Conservation (phyloP, 192 early-diverging fungal genomes). For the Coemansia sp. region DNA sequence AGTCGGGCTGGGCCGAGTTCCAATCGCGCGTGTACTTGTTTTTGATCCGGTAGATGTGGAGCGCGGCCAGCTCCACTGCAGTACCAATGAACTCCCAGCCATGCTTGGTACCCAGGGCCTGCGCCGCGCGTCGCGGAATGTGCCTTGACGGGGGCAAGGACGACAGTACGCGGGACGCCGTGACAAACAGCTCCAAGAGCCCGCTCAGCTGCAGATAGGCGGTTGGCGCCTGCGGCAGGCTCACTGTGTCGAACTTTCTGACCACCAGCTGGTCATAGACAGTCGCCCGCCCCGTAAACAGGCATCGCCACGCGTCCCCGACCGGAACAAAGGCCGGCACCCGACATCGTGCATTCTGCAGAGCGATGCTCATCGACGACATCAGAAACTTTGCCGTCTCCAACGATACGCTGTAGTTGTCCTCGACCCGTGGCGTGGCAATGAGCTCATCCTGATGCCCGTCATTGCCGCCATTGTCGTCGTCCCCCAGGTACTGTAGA, state of each 20-base stretch:
- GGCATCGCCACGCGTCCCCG: slow-evolving; percentile 40
- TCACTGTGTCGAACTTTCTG: slow-evolving; percentile 25
- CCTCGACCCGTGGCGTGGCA: too few relatives aligned
- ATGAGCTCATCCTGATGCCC: too few relatives aligned
- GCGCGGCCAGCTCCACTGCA: slow-evolving; percentile 13
- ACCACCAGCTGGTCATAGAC: background rate
- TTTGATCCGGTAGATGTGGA: slow-evolving; percentile 38
- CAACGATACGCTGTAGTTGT: slow-evolving; percentile 51
- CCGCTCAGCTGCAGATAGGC: slow-evolving; percentile 39
- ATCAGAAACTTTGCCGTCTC: slow-evolving; percentile 56
- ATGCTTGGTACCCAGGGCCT: background rate
- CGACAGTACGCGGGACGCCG: slow-evolving; percentile 22
- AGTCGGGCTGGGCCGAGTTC: slow-evolving; percentile 23
- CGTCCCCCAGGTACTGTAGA: slow-evolving; percentile 36
- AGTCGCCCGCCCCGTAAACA: slow-evolving; percentile 32
- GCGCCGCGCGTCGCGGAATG: background rate
- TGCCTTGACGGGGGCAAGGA: too few relatives aligned
- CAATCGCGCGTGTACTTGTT: slow-evolving; percentile 43
- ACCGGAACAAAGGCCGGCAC: slow-evolving; percentile 58
- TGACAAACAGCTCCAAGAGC: slow-evolving; percentile 36
- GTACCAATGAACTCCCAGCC: too few relatives aligned
- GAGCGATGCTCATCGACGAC: slow-evolving; percentile 63
- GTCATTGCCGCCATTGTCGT: slow-evolving; percentile 6
- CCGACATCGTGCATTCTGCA: slow-evolving; percentile 61
- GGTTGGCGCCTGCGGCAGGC: slow-evolving; percentile 23